Evolutionary conservation across 2,329 filamentous ascomycete genomes (phyloP), one percentile per base, ranked within the genome.

Genomic region (Fusarium guadeloupense): DNA sequence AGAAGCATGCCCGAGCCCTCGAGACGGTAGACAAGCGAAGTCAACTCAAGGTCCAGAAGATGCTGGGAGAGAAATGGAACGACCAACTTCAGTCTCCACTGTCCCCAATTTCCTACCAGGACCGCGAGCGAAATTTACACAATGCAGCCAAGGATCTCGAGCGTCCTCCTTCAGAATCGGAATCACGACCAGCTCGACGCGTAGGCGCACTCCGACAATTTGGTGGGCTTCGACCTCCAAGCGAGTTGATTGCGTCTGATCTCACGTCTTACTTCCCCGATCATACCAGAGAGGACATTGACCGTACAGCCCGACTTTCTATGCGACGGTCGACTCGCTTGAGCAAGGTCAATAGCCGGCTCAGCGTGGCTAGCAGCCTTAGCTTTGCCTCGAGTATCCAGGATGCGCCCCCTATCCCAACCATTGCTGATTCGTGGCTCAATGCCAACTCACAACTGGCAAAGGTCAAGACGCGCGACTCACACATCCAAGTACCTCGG

Each of bases 201-300:
- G 86, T 86, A 70, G 81, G 62, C 17, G 52, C 87, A 23, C 80
- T 93, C 39, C 88, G 90, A 64, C 89, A 90, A 64, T 98, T 98
- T 77, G 95, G 96, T 69, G 94, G 94, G 28, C 88, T 95, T 63
- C 85, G 95, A 68, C 95, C 95, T 16, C 95, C 95, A 2, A 98
- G 94, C 78, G 95, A 99, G 79, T 85, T 99, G 73, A 99, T 99
- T 72, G 94, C 94, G 21, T 96, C 95, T 19, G 95, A 99, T 73
- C 81, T 99, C 56, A 95, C 92, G 2, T 96, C 93, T 0, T 99
- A 98, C 80, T 99, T 99, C 82, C 95, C 95, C 0, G 93, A 96
- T 71, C 94, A 98, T 70, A 88, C 93, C 43, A 89, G 92, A 51
- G 93, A 97, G 73, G 92, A 96, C 68, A 97, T 99, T 72, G 95